Evolutionary conservation across 768 basidiomycete genomes (phyloP).

Genomic region (Russula foetens): DNA sequence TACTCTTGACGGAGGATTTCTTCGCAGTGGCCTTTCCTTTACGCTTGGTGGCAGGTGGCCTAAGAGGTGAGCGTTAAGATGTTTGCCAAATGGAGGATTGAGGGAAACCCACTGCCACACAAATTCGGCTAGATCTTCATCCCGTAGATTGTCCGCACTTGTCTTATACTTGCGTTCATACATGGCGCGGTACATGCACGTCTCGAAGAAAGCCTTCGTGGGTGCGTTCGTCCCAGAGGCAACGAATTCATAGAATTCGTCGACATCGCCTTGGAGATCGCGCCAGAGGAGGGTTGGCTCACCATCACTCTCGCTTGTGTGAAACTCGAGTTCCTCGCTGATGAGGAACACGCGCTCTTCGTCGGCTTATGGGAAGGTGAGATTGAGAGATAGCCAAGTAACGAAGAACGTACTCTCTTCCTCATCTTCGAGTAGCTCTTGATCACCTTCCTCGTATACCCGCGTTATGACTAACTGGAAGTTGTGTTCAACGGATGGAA

Average conservation of each 20-base stretch:
- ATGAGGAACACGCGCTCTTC: slow-evolving; percentile 92
- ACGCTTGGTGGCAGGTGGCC: slow-evolving; percentile 10
- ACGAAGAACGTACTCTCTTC: slow-evolving; percentile 58
- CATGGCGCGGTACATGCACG: slow-evolving; percentile 92
- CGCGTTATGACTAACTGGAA: slow-evolving; percentile 93
- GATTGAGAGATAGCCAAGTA: neutral
- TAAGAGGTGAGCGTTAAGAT: neutral
- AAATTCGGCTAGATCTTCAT: slow-evolving; percentile 70
- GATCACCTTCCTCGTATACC: slow-evolving; percentile 95
- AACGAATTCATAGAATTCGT: slow-evolving; percentile 92
- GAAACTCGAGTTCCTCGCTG: slow-evolving; percentile 84
- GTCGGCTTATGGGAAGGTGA: slow-evolving; percentile 50
- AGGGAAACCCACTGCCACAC: slow-evolving; percentile 61
- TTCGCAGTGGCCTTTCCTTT: slow-evolving; percentile 22
- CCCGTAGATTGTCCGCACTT: slow-evolving; percentile 58
- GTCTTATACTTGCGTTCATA: slow-evolving; percentile 85
- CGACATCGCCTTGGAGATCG: slow-evolving; percentile 84
- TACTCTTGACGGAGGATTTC: slow-evolving; percentile 17
- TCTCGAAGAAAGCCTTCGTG: slow-evolving; percentile 84
- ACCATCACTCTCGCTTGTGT: slow-evolving; percentile 60
- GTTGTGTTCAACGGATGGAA: slow-evolving; percentile 66
- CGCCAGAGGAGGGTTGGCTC: slow-evolving; percentile 87
- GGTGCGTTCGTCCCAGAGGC: slow-evolving; percentile 64
- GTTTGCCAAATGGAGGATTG: neutral
- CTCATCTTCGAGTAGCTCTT: slow-evolving; percentile 89